A percentile compares a stretch with the other conserved stretches of the same genome.
These are phyloP conservation scores for Lactarius vividus DNA, from an alignment of 768 basidiomycete species.

Conservation along the genomic window DNA sequence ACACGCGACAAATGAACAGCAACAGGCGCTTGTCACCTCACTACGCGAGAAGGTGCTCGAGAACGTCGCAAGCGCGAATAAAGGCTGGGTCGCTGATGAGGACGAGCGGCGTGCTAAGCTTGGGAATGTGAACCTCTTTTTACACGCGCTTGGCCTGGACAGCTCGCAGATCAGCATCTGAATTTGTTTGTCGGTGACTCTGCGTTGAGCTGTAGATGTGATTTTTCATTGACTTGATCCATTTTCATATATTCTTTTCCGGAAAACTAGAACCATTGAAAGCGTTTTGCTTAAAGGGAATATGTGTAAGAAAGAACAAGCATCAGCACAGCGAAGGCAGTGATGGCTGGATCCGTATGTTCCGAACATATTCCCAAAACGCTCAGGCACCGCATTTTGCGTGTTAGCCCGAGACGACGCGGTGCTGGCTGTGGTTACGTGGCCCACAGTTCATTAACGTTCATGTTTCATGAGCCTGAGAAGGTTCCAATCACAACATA, in stretches of 20 bases:
- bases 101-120: slow-evolving; percentile 72
- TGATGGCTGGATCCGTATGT: neutral
- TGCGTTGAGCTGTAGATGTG: slow-evolving; percentile 24
- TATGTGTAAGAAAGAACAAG: slow-evolving; percentile 3
- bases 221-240: slow-evolving; percentile 20
- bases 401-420: slow-evolving; percentile 2
- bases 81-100: slow-evolving; percentile 74
- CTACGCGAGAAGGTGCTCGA: slow-evolving; percentile 93
- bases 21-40: slow-evolving; percentile 79
- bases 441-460: neutral
- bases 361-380: slow-evolving; percentile 15
- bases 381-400: slow-evolving; percentile 11
- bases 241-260: slow-evolving; percentile 13
- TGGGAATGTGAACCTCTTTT: slow-evolving; percentile 89
- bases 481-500: neutral
- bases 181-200: slow-evolving; percentile 20
- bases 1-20: slow-evolving; percentile 81
- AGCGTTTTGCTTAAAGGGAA: neutral
- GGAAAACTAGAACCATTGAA: slow-evolving; percentile 19
- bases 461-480: slow-evolving; percentile 4
- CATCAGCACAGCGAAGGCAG: neutral
- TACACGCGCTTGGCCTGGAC: slow-evolving; percentile 74
- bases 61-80: slow-evolving; percentile 76
- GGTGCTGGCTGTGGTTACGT: neutral
- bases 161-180: slow-evolving; percentile 58